These are phyloP conservation scores for Biscogniauxia mediterranea DNA, from an alignment of 2,329 filamentous ascomycete species.

Conservation along the genomic window DNA sequence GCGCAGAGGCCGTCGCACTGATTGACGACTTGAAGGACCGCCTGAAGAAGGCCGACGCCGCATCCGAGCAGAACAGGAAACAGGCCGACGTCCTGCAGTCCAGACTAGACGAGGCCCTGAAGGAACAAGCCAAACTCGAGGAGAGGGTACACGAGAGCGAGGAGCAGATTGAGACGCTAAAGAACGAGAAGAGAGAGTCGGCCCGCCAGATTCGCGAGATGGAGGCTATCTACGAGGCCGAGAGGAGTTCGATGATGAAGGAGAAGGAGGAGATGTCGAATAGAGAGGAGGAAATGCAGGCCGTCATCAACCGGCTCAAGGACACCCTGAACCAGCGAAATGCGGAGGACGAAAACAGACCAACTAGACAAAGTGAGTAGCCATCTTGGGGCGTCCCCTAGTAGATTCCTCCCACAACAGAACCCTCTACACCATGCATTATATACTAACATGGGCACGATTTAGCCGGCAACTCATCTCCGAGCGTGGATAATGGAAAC, in stretches of 20 bases:
- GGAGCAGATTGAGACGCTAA: conserved; percentile 75
- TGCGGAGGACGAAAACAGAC: conserved; percentile 54
- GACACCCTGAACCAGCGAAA: conserved; percentile 76
- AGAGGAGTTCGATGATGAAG: conserved; percentile 81
- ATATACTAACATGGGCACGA: conserved; percentile 18
- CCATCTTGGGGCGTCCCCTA: background rate
- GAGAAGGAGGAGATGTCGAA: conserved; percentile 87
- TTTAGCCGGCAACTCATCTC: conserved; percentile 56
- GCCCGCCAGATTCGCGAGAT: conserved; percentile 84
- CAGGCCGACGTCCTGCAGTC: conserved; percentile 82
- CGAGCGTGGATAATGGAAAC: conserved; percentile 69
- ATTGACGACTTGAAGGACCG: conserved; percentile 84
- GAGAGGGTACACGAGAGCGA: conserved; percentile 85
- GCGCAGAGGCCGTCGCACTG: conserved; percentile 74
- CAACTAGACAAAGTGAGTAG: conserved; percentile 57
- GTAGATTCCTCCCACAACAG: background rate
- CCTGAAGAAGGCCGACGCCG: conserved; percentile 74
- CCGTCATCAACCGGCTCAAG: conserved; percentile 87
- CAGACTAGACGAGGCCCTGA: conserved; percentile 78
- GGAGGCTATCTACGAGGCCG: conserved; percentile 88
- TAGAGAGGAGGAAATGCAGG: conserved; percentile 86
- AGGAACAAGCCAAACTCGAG: conserved; percentile 83
- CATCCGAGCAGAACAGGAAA: conserved; percentile 77
- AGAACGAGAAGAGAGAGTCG: conserved; percentile 81
- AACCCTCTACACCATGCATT: background rate